phyloP scores from a whole-genome alignment of 2,329 filamentous ascomycete species.

The Immersiporthe knoxdaviesiana region DNA sequence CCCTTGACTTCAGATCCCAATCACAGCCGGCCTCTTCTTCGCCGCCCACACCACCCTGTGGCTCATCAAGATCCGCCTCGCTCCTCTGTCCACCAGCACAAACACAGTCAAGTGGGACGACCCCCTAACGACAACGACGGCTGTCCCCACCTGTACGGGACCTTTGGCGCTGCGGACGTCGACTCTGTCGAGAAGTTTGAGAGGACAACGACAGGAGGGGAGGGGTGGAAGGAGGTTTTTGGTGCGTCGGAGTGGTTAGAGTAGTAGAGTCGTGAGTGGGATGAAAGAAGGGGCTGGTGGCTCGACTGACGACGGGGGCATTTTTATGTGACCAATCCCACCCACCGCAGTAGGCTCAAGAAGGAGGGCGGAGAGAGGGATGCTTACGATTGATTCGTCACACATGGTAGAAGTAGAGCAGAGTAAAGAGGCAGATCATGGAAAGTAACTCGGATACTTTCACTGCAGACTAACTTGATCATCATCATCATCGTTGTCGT shows the following conservation, averaged over 20 bases:
- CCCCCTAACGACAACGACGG: constrained; percentile 44
- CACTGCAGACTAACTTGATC: neutral
- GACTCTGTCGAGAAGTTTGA: constrained; percentile 50
- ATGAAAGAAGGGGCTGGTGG: neutral
- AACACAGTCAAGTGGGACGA: constrained; percentile 53
- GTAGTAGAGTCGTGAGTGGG: constrained; percentile 28
- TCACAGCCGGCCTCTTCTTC: constrained; percentile 52
- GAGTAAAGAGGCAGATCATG: neutral
- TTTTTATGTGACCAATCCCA: too few species aligned
- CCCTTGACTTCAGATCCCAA: constrained; percentile 45
- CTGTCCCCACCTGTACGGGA: constrained; percentile 64
- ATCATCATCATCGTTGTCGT: neutral
- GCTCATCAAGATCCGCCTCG: constrained; percentile 58
- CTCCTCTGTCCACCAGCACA: constrained; percentile 45
- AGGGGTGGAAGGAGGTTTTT: constrained; percentile 52
- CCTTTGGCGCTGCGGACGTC: constrained; percentile 58
- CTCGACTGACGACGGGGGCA: too few species aligned
- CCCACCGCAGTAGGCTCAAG: too few species aligned
- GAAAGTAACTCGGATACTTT: neutral
- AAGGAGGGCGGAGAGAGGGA: too few species aligned
- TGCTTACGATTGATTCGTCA: too few species aligned
- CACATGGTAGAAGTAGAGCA: neutral
- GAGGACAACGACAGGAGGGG: constrained; percentile 39
- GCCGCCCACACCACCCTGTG: constrained; percentile 44
- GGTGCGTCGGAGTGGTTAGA: constrained; percentile 46